Conservation (phyloP, 176 grass and related monocot genomes). For the Aegilops tauschii region DNA sequence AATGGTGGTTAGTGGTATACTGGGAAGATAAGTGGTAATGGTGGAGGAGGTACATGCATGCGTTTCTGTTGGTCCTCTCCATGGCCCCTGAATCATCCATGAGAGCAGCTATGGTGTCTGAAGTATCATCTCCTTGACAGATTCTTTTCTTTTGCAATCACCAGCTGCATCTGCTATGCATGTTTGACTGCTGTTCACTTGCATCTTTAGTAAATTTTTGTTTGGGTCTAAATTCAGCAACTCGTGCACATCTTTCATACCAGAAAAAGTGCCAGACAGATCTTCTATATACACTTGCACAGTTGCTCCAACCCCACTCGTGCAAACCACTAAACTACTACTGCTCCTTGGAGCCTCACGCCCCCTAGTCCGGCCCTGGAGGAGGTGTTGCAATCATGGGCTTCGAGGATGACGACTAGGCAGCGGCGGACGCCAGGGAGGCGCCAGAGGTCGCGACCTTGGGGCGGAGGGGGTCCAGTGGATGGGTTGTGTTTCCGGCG, state of each 20-base stretch:
- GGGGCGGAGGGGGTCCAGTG: too few species aligned
- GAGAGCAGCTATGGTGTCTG: not conserved
- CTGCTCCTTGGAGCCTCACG: not conserved
- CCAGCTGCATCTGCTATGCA: not conserved
- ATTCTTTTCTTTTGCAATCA: conserved; percentile 16
- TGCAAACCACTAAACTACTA: conserved; percentile 50
- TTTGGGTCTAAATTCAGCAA: conserved; percentile 34
- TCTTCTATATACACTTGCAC: conserved; percentile 29
- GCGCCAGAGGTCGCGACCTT: too few species aligned
- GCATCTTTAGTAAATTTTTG: conserved; percentile 1
- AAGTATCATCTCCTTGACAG: not conserved
- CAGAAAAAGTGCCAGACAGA: conserved; percentile 17
- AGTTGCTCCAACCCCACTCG: conserved; percentile 39
- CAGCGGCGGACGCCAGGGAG: too few species aligned
- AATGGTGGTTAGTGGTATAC: conserved; percentile 36
- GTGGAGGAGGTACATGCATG: conserved; percentile 47
- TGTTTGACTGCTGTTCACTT: conserved; percentile 17
- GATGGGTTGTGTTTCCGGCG: too few species aligned
- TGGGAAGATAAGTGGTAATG: conserved; percentile 1
- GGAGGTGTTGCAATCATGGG: too few species aligned
- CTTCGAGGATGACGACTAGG: too few species aligned
- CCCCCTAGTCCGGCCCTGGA: too few species aligned
- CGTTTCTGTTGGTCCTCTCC: conserved; percentile 31
- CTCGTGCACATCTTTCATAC: not conserved
- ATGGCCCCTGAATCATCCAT: conserved; percentile 28